Evolutionary conservation across 305 asterid genomes (phyloP).

Genomic region (Rubia occidens): DNA sequence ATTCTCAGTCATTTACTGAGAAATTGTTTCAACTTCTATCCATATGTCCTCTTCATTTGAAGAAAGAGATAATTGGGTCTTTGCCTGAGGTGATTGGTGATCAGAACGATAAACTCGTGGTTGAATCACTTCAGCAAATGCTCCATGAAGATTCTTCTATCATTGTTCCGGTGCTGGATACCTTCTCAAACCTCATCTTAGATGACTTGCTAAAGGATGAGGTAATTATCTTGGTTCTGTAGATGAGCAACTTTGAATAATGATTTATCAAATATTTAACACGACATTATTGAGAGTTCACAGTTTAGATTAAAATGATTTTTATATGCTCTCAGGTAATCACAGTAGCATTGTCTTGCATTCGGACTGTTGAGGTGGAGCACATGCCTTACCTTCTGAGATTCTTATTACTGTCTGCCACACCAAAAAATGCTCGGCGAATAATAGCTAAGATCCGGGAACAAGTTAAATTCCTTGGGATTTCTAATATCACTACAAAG

Average conservation of each 20-base stretch:
- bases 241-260: not conserved
- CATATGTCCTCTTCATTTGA: conserved; percentile 64
- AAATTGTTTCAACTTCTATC: conserved; percentile 62
- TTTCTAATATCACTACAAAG: conserved; percentile 29
- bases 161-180: conserved; percentile 68
- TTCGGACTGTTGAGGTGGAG: conserved; percentile 66
- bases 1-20: conserved; percentile 57
- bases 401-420: conserved; percentile 63
- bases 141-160: conserved; percentile 73
- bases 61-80: conserved; percentile 81
- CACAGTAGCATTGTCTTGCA: conserved; percentile 63
- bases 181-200: conserved; percentile 71
- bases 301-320: conserved; percentile 11
- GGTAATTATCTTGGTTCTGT: conserved; percentile 29
- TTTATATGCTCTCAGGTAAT: conserved; percentile 38
- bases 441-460: conserved; percentile 66
- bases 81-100: conserved; percentile 76
- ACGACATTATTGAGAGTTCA: not conserved
- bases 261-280: not conserved
- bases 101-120: conserved; percentile 48
- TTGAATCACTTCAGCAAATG: conserved; percentile 68
- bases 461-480: conserved; percentile 56
- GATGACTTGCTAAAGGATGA: conserved; percentile 65
- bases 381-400: conserved; percentile 78
- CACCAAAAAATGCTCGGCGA: conserved; percentile 57